These are phyloP conservation scores for Rhodamnia rubescens DNA, from an alignment of 345 rosid genomes.

Conservation along the genomic window DNA sequence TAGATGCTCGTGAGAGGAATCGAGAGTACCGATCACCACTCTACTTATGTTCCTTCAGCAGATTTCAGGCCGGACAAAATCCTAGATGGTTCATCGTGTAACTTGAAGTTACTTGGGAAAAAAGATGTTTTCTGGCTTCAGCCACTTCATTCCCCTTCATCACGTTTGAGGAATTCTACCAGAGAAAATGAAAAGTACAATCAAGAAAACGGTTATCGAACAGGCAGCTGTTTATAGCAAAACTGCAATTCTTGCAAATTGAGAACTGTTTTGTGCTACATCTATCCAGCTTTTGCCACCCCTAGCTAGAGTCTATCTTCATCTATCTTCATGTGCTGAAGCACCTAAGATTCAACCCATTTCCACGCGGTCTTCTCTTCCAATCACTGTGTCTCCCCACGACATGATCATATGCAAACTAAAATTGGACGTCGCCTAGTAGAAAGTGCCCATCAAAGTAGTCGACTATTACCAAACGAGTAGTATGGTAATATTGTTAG, in stretches of 20 bases:
- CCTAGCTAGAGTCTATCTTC: neutral
- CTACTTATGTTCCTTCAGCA: neutral
- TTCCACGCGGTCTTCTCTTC: neutral
- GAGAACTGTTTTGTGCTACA: neutral
- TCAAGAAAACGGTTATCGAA: neutral
- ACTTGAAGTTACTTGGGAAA: neutral
- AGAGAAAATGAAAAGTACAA: neutral
- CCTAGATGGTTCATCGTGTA: neutral
- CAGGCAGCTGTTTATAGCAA: neutral
- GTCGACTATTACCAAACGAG: neutral
- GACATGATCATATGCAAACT: neutral
- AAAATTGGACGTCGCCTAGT: neutral
- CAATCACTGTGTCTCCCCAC: neutral
- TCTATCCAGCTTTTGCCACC: neutral
- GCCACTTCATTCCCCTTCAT: neutral
- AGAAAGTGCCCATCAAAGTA: neutral
- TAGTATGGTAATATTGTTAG: neutral
- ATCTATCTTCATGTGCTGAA: neutral
- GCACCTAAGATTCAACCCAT: neutral
- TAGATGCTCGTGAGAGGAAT: neutral
- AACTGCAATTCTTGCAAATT: neutral
- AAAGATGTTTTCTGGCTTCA: neutral
- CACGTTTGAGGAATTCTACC: neutral
- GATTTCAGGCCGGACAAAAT: neutral
- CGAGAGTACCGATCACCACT: neutral